Base-by-base conservation (phyloP, 345 rosid species). In the Heritiera littoralis region DNA sequence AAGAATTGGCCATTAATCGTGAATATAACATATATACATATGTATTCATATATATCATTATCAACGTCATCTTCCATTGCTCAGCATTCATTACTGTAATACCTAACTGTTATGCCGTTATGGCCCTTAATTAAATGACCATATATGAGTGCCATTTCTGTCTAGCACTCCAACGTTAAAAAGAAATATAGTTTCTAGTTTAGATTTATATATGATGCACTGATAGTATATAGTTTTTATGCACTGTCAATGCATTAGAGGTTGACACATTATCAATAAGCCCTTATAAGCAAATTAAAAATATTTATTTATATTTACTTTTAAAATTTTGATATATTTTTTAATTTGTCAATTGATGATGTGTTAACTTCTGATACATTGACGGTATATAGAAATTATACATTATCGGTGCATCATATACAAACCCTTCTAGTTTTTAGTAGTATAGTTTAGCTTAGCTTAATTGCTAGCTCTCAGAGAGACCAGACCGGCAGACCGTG, bases 91-190 rank as follows among this genome's bases (percentile, higher is more conserved):
- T 52, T 72, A 35, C 45, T 18, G 64, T 40, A 38, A 18, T 54
- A 72, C 76, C 66, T 55, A 41, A 60, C 78, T 20, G 78, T 20
- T 23, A 59, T 59, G 78, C 78, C 54, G 23, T 75, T 60, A 43
- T 45, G 68, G 68, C 78, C 56, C 66, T 75, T 23, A 23, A 23
- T 23, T 23, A 23, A 23, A 23, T 23, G 28, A 23, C 28, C 28
- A 23, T 23, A 23, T 23, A 23, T 43, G 68, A 59, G 18, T 58
- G 18, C 66, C 54, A 23, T 14, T 7, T 70, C 74, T 59, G 8
- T 70, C n/a, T 70, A 6, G 41, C 74, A 3, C 74, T 13, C 3
- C 59, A 45, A 45, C 9, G 72, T 67, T 67, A 49, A n/a, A 35
- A 67, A 17, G 11, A 8, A 0, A 66, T 28, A 12, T 2, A 1